Base-by-base conservation (phyloP, 768 basidiomycete species). In the Lactarius vividus region DNA sequence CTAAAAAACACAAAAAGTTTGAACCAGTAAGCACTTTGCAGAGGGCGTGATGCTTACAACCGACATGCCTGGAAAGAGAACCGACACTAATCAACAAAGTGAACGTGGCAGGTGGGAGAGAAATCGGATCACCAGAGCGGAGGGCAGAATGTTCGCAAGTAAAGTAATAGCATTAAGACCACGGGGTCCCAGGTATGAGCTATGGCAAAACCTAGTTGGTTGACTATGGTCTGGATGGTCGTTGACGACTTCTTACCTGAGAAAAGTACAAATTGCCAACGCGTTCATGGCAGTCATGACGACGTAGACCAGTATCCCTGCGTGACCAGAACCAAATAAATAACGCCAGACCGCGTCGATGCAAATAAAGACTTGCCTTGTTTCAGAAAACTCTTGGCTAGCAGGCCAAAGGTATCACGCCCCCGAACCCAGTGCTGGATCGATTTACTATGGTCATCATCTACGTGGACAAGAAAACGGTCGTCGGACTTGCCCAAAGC, bases 61-160 rank as follows among this genome's bases (percentile, higher is more conserved):
- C 63, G 61, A 49, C 66, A 67, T 31, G 61, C 35, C 69, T 69
- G 31, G 33, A 59, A 37, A 16, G 33, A 28, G 16, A 6, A 23
- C 7, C 13, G 15, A 18, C 23, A 40, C 59, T 31, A 62, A 33
- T 44, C 29, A 39, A 23, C 11, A 42, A 46, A 28, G 28, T 1
- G 42, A 28, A 31, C 15, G 10, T 35, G 29, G 49, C 57, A 28
- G 29, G 52, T 40, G 33, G 29, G 52, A 40, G 31, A 59, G 49
- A 42, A 31, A 40, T 8, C 9, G 1, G n/a, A 9, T 63, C 59
- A 69, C 68, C 61, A 69, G 54, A 44, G 55, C 53, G 23, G 61
- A 62, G 61, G 68, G 68, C 35, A 69, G 37, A 26, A 63, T 40
- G 54, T 67, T 62, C n/a, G 68, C 58, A 28, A 69, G 67, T 57